Evolutionary conservation across 306 rosid genomes (phyloP).

Genomic region (Astragalus glycyphyllos): DNA sequence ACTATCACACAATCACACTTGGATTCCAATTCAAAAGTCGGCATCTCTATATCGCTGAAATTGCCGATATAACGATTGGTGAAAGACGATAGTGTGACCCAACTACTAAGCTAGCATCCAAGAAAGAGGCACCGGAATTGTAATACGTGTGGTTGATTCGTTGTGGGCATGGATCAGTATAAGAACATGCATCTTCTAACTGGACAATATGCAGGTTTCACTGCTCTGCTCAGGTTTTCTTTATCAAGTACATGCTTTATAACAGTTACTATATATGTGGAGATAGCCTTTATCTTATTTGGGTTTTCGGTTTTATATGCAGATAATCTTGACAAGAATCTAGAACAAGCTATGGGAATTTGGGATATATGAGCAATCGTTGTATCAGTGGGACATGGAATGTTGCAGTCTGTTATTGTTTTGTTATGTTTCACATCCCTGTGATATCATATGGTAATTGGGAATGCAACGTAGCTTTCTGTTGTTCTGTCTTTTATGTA

Average conservation of each 20-base stretch:
- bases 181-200: no score
- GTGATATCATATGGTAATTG: neutral
- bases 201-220: no score
- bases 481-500: neutral
- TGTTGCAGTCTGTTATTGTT: neutral
- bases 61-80: no score
- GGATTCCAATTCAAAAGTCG: no score
- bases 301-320: no score
- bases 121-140: no score
- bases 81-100: no score
- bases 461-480: neutral
- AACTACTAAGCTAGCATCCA: neutral
- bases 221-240: no score
- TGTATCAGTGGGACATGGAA: neutral
- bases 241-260: neutral
- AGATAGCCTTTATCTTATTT: neutral
- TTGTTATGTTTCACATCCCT: neutral
- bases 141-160: no score
- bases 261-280: neutral
- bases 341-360: neutral
- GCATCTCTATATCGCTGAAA: no score
- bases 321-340: neutral
- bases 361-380: neutral
- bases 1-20: no score
- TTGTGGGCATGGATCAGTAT: no score